phyloP scores from a whole-genome alignment of 1,284 basidiomycete genomes.

The Puccinia triticina region DNA sequence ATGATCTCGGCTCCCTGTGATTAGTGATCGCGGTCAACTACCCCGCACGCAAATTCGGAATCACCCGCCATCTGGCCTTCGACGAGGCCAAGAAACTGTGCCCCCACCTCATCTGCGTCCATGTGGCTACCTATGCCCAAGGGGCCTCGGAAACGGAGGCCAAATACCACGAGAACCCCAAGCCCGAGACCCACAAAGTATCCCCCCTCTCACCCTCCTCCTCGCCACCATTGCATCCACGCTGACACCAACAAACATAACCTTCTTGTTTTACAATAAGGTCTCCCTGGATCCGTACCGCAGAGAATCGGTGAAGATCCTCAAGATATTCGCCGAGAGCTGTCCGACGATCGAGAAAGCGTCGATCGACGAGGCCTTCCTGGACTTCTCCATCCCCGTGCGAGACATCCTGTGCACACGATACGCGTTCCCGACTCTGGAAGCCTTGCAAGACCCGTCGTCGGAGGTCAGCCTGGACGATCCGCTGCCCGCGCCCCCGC shows the following conservation, averaged over 20 bases:
- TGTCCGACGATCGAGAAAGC: slow-evolving; percentile 62
- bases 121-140: slow-evolving; percentile 45
- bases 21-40: slow-evolving; percentile 87
- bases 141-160: slow-evolving; percentile 28
- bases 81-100: slow-evolving; percentile 37
- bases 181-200: slow-evolving; percentile 43
- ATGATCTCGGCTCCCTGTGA: not conserved
- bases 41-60: slow-evolving; percentile 84
- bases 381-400: slow-evolving; percentile 80
- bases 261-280: slow-evolving; percentile 61
- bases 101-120: slow-evolving; percentile 40
- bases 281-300: slow-evolving; percentile 93
- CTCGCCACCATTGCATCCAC: not conserved
- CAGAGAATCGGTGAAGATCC: slow-evolving; percentile 83
- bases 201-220: not conserved
- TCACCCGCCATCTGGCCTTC: slow-evolving; percentile 67
- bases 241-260: slow-evolving; percentile 18
- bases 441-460: not conserved
- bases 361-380: slow-evolving; percentile 74
- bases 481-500: slow-evolving; percentile 24
- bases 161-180: slow-evolving; percentile 39
- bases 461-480: slow-evolving; percentile 18
- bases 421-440: slow-evolving; percentile 68
- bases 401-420: slow-evolving; percentile 72
- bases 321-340: slow-evolving; percentile 72